Percentiles rank a stretch among this genome's conserved stretches.
Evolutionary conservation across 441 rosid species (phyloP).

Genomic region (Biscutella laevigata): DNA sequence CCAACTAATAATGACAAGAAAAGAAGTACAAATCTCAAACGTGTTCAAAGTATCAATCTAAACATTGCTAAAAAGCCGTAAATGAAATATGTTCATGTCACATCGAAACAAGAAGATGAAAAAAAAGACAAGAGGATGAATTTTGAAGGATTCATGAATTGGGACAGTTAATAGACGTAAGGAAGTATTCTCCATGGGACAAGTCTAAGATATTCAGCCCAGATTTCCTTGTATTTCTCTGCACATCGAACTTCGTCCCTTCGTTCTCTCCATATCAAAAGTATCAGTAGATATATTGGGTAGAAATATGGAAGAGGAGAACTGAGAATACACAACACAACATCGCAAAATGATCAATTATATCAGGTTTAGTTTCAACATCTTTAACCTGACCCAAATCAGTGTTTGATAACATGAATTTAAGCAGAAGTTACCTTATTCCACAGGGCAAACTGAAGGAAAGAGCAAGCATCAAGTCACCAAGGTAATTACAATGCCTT

Average conservation of each 20-base stretch:
- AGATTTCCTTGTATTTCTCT: conserved; percentile 68
- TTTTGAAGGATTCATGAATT: background rate
- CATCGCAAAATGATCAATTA: background rate
- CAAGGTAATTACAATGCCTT: conserved; percentile 92
- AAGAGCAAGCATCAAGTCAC: conserved; percentile 75
- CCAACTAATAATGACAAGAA: background rate
- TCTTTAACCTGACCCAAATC: background rate
- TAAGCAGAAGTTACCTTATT: conserved; percentile 39
- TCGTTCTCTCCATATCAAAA: conserved; percentile 83
- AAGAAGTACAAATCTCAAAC: background rate
- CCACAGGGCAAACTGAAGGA: conserved; percentile 92
- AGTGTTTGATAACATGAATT: conserved; percentile 5
- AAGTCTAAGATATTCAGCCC: conserved; percentile 66
- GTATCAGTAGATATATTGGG: conserved; percentile 72
- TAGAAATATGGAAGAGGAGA: conserved; percentile 78
- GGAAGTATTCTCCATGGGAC: conserved; percentile 96
- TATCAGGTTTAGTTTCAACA: background rate
- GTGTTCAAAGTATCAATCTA: background rate
- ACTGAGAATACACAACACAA: conserved; percentile 33
- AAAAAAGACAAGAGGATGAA: background rate
- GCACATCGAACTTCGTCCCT: conserved; percentile 89
- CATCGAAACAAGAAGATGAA: conserved; percentile 5
- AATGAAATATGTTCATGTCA: conserved; percentile 1
- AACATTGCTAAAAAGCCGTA: conserved; percentile 8
- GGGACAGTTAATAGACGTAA: conserved; percentile 39